Evolutionary conservation across 257 asterid genomes (phyloP).

Genomic region (Solanum acaule): DNA sequence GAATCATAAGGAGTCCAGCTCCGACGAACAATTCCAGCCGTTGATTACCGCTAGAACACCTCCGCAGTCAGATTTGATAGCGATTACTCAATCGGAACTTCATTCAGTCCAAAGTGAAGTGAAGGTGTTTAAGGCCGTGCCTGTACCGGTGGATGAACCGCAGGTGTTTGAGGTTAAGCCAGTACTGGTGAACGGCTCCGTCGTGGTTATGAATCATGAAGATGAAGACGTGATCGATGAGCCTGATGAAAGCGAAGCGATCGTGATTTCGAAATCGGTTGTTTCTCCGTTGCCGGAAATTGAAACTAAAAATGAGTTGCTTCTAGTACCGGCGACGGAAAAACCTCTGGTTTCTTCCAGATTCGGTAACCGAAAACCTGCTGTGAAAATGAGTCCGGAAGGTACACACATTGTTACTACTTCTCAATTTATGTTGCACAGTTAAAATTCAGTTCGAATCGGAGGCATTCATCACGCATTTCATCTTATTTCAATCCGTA

Average conservation of each 20-base stretch:
- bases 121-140: background rate
- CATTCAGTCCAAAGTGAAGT: background rate
- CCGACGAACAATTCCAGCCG: conserved; percentile 7
- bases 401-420: conserved; percentile 10
- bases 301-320: conserved; percentile 9
- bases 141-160: conserved; percentile 6
- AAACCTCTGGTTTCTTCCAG: conserved; percentile 42
- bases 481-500: background rate
- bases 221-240: conserved; percentile 7
- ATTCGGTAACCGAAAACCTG: conserved; percentile 29
- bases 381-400: conserved; percentile 24
- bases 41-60: conserved; percentile 31
- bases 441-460: no score
- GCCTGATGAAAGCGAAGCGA: conserved; percentile 9
- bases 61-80: conserved; percentile 9
- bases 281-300: conserved; percentile 1
- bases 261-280: conserved; percentile 2
- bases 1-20: conserved; percentile 5
- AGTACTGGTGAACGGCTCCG: conserved; percentile 38
- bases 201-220: background rate
- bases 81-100: conserved; percentile 4
- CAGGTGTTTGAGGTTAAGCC: conserved; percentile 25
- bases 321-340: conserved; percentile 26
- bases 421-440: background rate
- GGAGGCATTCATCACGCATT: background rate